Percentiles rank a stretch among this genome's conserved stretches.
These are phyloP conservation scores for Hypholoma sublateritium DNA, from an alignment of 768 basidiomycete species.

Conservation along the genomic window DNA sequence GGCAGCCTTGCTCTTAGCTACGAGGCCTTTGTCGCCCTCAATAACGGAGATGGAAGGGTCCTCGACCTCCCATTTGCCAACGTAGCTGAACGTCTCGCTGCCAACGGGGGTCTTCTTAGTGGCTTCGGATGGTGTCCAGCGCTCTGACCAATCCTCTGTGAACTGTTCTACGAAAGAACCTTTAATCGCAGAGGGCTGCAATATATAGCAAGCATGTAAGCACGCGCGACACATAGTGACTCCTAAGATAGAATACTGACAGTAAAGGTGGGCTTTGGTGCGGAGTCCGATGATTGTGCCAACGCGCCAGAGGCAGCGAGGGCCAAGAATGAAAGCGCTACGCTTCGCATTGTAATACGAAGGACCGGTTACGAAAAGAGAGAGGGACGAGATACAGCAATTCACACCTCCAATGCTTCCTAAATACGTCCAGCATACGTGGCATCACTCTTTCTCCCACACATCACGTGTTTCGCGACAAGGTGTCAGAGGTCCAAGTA, in stretches of 20 bases:
- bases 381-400: constrained; percentile 34
- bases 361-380: constrained; percentile 48
- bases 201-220: constrained; percentile 14
- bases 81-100: constrained; percentile 95
- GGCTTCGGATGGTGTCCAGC: constrained; percentile 96
- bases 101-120: constrained; percentile 98
- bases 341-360: constrained; percentile 84
- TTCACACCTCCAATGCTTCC: constrained; percentile 25
- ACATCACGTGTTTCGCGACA: constrained; percentile 33
- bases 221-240: constrained; percentile 4
- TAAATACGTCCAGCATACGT: constrained; percentile 47
- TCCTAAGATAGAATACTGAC: constrained; percentile 37
- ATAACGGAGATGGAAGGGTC: constrained; percentile 77
- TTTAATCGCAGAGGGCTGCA: constrained; percentile 72
- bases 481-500: constrained; percentile 6
- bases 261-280: constrained; percentile 66
- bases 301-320: constrained; percentile 63
- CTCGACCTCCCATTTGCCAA: constrained; percentile 97
- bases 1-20: constrained; percentile 95
- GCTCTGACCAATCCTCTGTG: constrained; percentile 83
- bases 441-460: constrained; percentile 40
- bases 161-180: constrained; percentile 97
- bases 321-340: constrained; percentile 78
- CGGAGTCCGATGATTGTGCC: constrained; percentile 53
- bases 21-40: constrained; percentile 86